Conservation (phyloP, 2,329 filamentous ascomycete genomes). For the Aureobasidium pullulans region DNA sequence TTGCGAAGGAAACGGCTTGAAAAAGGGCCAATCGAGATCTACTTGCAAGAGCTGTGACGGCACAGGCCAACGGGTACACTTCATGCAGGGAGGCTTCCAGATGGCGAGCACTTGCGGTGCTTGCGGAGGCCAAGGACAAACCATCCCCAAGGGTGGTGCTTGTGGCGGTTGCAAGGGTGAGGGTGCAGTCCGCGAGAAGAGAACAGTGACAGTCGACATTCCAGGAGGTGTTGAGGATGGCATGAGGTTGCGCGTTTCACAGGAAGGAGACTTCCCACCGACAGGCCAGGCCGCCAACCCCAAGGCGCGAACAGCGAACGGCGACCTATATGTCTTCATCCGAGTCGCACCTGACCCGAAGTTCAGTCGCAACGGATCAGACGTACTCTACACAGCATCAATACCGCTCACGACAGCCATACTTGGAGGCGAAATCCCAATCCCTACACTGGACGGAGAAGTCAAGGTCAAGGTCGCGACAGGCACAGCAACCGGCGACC, state of each 20-base stretch:
- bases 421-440: constrained; percentile 78
- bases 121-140: constrained; percentile 72
- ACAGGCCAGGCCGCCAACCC: constrained; percentile 63
- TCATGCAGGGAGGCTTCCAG: constrained; percentile 89
- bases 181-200: constrained; percentile 75
- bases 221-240: constrained; percentile 94
- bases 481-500: constrained; percentile 87
- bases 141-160: constrained; percentile 70
- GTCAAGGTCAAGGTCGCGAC: constrained; percentile 87
- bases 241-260: constrained; percentile 79
- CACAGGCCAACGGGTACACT: constrained; percentile 77
- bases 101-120: constrained; percentile 82
- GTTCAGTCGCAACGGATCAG: constrained; percentile 79
- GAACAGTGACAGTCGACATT: constrained; percentile 82
- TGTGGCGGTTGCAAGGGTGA: constrained; percentile 74
- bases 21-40: constrained; percentile 65
- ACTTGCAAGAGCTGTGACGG: constrained; percentile 77
- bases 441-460: constrained; percentile 84
- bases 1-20: constrained; percentile 77
- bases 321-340: constrained; percentile 88
- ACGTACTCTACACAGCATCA: constrained; percentile 85
- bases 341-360: constrained; percentile 82
- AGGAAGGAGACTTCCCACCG: constrained; percentile 78
- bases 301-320: constrained; percentile 59
- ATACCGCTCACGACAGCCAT: constrained; percentile 90